Percentiles rank a stretch among this genome's conserved stretches.
Evolutionary conservation across 164 flowering plant genomes (phyloP).

Genomic region (Nelumbo lutea): DNA sequence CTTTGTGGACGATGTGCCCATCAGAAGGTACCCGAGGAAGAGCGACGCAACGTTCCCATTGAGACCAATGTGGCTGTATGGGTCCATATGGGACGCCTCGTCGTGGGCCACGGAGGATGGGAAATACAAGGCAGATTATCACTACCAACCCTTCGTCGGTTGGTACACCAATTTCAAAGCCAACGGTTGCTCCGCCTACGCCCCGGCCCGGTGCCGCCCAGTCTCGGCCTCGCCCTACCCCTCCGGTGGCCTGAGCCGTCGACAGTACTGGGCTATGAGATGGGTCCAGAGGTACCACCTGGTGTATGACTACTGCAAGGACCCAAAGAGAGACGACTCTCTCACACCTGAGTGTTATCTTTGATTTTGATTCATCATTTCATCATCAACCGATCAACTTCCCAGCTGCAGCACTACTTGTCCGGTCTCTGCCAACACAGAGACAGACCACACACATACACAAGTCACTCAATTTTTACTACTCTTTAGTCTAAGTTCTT

Average conservation of each 20-base stretch:
- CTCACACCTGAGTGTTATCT: slow-evolving; percentile 74
- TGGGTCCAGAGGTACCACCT: slow-evolving; percentile 66
- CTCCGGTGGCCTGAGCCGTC: slow-evolving; percentile 54
- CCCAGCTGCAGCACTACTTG: no score
- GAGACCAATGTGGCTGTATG: slow-evolving; percentile 83
- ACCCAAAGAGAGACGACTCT: slow-evolving; percentile 72
- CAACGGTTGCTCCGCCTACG: slow-evolving; percentile 73
- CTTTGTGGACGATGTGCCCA: slow-evolving; percentile 87
- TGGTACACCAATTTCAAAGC: slow-evolving; percentile 64
- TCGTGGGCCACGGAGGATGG: slow-evolving; percentile 97
- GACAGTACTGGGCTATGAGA: slow-evolving; percentile 55
- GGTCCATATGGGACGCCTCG: slow-evolving; percentile 97
- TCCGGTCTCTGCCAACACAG: not conserved
- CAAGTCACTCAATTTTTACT: not conserved
- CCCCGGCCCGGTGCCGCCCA: slow-evolving; percentile 58
- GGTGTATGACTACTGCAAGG: slow-evolving; percentile 87
- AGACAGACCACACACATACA: not conserved
- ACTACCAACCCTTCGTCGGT: slow-evolving; percentile 83
- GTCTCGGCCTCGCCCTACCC: slow-evolving; percentile 66
- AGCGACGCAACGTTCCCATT: slow-evolving; percentile 61
- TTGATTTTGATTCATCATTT: no score
- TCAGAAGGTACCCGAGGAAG: slow-evolving; percentile 70
- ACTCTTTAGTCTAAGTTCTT: not conserved
- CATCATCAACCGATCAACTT: no score
- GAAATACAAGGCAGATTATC: slow-evolving; percentile 83